Evolutionary conservation across 1,139 yeast genomes (phyloP).

Genomic region (Taphrina flavorubra): DNA sequence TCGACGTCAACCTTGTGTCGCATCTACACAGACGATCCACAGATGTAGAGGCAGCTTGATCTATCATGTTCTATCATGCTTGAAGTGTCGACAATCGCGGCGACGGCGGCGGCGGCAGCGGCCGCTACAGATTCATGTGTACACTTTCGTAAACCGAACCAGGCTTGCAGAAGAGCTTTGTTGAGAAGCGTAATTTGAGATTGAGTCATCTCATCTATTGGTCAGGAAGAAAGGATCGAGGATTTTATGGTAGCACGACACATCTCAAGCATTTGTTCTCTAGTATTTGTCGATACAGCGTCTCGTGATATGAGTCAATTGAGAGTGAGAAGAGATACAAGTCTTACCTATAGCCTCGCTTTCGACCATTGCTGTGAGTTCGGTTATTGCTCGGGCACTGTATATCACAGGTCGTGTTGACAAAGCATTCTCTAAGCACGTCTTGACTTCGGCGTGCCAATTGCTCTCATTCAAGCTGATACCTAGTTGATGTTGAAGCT

Average conservation of each 20-base stretch:
- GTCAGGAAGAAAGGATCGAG: background rate
- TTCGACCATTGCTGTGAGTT: background rate
- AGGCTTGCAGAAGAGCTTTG: no score
- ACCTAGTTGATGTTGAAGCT: slow-evolving; percentile 4
- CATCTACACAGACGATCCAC: no score
- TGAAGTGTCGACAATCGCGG: no score
- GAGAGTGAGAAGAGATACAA: background rate
- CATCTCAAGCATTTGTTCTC: background rate
- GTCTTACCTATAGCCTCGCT: background rate
- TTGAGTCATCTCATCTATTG: no score
- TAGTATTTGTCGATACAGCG: background rate
- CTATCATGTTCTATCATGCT: no score
- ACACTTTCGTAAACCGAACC: no score
- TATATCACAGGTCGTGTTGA: background rate
- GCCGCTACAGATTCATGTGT: no score
- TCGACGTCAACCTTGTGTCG: no score
- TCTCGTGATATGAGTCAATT: background rate
- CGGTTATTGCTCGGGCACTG: background rate
- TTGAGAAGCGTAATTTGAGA: no score
- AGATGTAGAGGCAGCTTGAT: no score
- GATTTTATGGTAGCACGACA: background rate
- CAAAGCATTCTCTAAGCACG: background rate
- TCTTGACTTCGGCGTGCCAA: slow-evolving; percentile 3
- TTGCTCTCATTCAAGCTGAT: background rate
- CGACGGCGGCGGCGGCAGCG: no score